phyloP scores from a whole-genome alignment of 2,329 filamentous ascomycete genomes.

The Phaeomoniella chlamydospora region DNA sequence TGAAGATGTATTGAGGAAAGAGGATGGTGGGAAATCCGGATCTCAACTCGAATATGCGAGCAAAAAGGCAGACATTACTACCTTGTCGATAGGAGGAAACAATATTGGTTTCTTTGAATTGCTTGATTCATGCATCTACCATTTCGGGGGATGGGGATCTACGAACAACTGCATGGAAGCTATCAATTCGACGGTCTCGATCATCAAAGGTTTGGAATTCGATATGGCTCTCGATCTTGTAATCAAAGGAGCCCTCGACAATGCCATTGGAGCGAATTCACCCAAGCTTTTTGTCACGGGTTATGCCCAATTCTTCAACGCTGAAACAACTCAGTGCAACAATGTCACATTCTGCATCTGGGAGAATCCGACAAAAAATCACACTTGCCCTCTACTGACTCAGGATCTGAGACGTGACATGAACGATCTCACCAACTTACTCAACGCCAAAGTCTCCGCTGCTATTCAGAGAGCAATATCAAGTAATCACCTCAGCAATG shows the following conservation, averaged over 20 bases:
- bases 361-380: conserved; percentile 7
- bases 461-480: conserved; percentile 6
- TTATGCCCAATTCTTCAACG: conserved; percentile 13
- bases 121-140: conserved; percentile 15
- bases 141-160: conserved; percentile 7
- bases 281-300: conserved; percentile 10
- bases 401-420: conserved; percentile 10
- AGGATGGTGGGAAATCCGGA: not conserved
- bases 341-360: conserved; percentile 9
- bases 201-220: conserved; percentile 3
- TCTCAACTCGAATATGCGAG: not conserved
- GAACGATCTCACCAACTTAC: conserved; percentile 10
- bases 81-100: conserved; percentile 14
- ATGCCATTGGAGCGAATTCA: conserved; percentile 3
- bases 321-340: conserved; percentile 9
- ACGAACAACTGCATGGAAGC: conserved; percentile 5
- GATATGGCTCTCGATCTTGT: conserved; percentile 9
- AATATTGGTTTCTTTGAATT: conserved; percentile 14
- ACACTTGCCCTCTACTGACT: conserved; percentile 9
- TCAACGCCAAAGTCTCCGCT: conserved; percentile 13
- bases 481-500: conserved; percentile 3
- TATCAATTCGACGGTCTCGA: conserved; percentile 1
- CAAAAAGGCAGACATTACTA: conserved; percentile 9
- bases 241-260: conserved; percentile 1
- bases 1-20: not conserved